A percentile compares a stretch with the other conserved stretches of the same genome.
These are phyloP conservation scores for Lunularia cruciata DNA, from an alignment of 225 moss, liverwort and hornwort species.

Conservation along the genomic window DNA sequence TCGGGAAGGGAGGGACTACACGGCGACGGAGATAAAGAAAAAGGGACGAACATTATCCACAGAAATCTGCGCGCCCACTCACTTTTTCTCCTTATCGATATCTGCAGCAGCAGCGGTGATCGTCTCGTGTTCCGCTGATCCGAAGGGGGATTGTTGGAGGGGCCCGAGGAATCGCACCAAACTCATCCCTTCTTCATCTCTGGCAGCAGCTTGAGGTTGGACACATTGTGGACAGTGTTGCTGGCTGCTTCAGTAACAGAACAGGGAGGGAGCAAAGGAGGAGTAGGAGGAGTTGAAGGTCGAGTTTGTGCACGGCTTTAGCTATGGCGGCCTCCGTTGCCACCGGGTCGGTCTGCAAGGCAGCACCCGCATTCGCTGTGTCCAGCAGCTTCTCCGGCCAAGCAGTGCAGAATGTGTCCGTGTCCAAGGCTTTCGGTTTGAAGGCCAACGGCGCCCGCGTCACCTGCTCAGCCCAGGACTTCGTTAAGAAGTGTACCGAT, in stretches of 20 bases:
- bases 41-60: slow-evolving; percentile 38
- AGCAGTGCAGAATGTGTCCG: slow-evolving; percentile 28
- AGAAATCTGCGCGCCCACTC: slow-evolving; percentile 39
- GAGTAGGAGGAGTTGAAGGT: background rate
- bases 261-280: background rate
- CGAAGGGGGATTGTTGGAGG: slow-evolving; percentile 7
- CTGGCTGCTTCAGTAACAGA: background rate
- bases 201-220: background rate
- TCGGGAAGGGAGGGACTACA: background rate
- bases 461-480: slow-evolving; percentile 69
- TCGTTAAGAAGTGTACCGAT: slow-evolving; percentile 54
- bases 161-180: background rate
- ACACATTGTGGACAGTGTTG: slow-evolving; percentile 5
- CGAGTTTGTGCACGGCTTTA: background rate
- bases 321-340: slow-evolving; percentile 81
- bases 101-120: slow-evolving; percentile 3
- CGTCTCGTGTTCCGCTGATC: background rate
- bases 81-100: slow-evolving; percentile 39
- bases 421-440: slow-evolving; percentile 57
- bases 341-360: slow-evolving; percentile 63
- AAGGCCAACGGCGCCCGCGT: slow-evolving; percentile 50
- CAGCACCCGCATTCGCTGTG: slow-evolving; percentile 39
- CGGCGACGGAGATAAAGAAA: slow-evolving; percentile 2
- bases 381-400: slow-evolving; percentile 16
- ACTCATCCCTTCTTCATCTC: slow-evolving; percentile 17